Conservation (phyloP, 1,284 basidiomycete genomes). For the Chalciporus sp. region DNA sequence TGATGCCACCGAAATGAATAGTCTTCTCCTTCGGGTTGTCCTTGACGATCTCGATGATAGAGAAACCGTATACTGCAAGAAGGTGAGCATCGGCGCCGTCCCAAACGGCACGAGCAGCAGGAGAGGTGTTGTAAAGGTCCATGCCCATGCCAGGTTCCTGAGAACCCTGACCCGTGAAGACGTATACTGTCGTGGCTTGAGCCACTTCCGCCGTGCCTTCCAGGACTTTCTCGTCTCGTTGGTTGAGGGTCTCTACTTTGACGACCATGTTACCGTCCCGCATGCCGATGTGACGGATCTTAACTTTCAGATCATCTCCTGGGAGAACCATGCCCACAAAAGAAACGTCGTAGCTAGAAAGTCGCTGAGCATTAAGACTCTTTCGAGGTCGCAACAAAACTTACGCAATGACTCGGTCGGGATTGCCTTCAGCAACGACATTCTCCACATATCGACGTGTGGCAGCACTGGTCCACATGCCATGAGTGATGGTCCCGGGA, state of each 20-base stretch:
- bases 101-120: constrained; percentile 96
- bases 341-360: constrained; percentile 77
- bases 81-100: constrained; percentile 94
- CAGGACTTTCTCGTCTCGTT: constrained; percentile 87
- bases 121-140: constrained; percentile 93
- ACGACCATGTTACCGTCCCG: constrained; percentile 91
- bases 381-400: constrained; percentile 34
- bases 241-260: constrained; percentile 88
- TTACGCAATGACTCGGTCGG: constrained; percentile 85
- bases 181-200: constrained; percentile 92
- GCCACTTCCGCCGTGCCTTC: constrained; percentile 92
- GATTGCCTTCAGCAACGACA: constrained; percentile 90
- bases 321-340: constrained; percentile 99
- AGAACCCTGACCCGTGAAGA: constrained; percentile 98
- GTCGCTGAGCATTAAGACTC: constrained; percentile 8
- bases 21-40: constrained; percentile 98
- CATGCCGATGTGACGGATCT: constrained; percentile 91
- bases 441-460: constrained; percentile 93
- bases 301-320: constrained; percentile 85
- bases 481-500: constrained; percentile 97
- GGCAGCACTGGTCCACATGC: constrained; percentile 95
- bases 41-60: constrained; percentile 97
- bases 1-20: constrained; percentile 98
- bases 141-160: constrained; percentile 99
- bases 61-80: constrained; percentile 94